Evolutionary conservation across 306 rosid genomes (phyloP), one percentile per base, ranked within the genome.

Genomic region (Dalbergia cochinchinensis): DNA sequence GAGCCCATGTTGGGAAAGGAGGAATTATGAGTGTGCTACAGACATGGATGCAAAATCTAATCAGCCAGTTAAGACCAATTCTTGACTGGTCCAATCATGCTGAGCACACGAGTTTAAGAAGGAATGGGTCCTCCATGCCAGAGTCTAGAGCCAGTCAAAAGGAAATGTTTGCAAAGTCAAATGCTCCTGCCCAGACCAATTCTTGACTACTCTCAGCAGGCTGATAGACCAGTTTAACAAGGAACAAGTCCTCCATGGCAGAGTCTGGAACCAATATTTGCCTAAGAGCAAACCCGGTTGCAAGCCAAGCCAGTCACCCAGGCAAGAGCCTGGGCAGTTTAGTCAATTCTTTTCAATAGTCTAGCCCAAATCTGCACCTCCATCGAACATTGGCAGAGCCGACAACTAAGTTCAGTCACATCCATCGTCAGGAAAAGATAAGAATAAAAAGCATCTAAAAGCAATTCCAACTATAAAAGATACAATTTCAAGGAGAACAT

Each of bases 401-500:
- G 34, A 75, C 71, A 48, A 60, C 54, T 62, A 59, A 45, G 48
- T 39, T 69, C 41, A 18, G 18, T 64, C 69, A 65, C 22, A 53
- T 16, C 54, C 14, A 71, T 53, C 51, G 13, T 53, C 11, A 50
- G 7, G 7, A 37, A 6, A 37, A 37, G 41, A 37, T 4, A 37
- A 37, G 57, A 44, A 20, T 11, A 53, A 44, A 20, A 15, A 53
- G 57, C 15, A 5, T 65, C 34, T 14, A 37, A 55, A 35, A 35
- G 18, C 61, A 45, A 12, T 77, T 77, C 12, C 37, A 64, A 12
- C 57, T 64, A 62, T 14, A 60, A 8, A 57, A 0, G 41, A 83
- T 33, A 77, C 48, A 77, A 77, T 22, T 33, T 18, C 12, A 42
- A 54, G 77, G 57, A 70, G 39, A 69, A 35, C 33, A 81, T 35